Base-by-base conservation (phyloP, 1,284 basidiomycete species). In the Fomes fomentarius region DNA sequence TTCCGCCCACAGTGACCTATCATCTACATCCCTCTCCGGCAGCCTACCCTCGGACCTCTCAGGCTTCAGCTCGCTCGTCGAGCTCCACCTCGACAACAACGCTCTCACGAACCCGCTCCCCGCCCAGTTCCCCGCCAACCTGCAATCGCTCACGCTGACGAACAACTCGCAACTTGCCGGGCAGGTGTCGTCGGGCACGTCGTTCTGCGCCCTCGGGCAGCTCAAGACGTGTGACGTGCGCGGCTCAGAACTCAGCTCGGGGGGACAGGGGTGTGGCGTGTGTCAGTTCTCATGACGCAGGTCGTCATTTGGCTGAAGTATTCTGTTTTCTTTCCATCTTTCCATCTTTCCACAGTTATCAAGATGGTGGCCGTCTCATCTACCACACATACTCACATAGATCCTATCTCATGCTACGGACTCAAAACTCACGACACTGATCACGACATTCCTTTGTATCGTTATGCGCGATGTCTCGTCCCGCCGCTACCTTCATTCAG, bases 1-100 rank as follows among this genome's bases (percentile, higher is more conserved):
- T 19, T 17, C 47, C 15, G 9, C 19, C 10, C 28, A 49, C 52
- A 71, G 69, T 34, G 68, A 71, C 37, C 64, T 71, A 19, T 69
- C 70, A 9, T 63, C 68, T 3, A 68, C 66, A 3, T 66, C 63
- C 22, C 63, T 72, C 19, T 54, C 57, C 1, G 67, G 69, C 9
- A 48, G 58, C 39, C 68, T 72, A 37, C 68, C 70, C 5, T 49
- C 63, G 6, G 57, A 63, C 17, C 65, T 72, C 25, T 68, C 69
- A 2, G 62, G 63, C 14, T 58, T 71, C 52, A 50, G 60, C 40
- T 54, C 68, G 4, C 66, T 71, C 37, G 52, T 57, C 30, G 67
- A 70, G 54, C 66, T 71, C 1, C 68, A 71, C 53, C 67, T 71
- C 25, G 66, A 70, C 58, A 55, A 54, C 52, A 71, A 69, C 60